phyloP scores from a whole-genome alignment of 768 basidiomycete species.

The Trametes sanguinea region DNA sequence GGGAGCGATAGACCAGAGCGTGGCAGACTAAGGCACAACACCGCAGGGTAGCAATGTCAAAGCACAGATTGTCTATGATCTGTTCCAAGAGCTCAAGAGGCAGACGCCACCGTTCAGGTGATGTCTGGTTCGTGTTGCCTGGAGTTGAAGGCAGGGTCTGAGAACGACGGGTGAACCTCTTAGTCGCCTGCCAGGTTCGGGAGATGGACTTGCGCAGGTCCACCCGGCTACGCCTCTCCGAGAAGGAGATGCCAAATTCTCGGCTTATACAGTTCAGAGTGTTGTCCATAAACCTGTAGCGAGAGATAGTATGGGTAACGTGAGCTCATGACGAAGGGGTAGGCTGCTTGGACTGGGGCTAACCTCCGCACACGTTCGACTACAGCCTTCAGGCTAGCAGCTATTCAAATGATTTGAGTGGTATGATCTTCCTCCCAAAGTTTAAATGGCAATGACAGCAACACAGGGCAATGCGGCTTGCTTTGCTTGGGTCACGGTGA shows the following conservation, averaged over 20 bases:
- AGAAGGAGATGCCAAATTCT: slow-evolving; percentile 5
- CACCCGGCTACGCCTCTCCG: background rate
- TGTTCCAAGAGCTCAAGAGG: slow-evolving; percentile 20
- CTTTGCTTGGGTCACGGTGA: too few species aligned
- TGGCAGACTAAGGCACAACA: slow-evolving; percentile 21
- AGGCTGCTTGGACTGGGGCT: too few species aligned
- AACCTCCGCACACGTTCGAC: too few species aligned
- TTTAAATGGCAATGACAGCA: too few species aligned
- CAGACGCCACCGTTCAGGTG: background rate
- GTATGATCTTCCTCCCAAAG: too few species aligned
- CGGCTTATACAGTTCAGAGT: slow-evolving; percentile 2
- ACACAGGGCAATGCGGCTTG: too few species aligned
- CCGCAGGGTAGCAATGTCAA: slow-evolving; percentile 13
- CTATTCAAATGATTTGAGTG: too few species aligned
- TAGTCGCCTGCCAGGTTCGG: background rate
- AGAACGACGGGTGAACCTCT: background rate
- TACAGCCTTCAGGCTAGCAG: too few species aligned
- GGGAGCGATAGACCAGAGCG: slow-evolving; percentile 13
- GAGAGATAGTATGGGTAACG: too few species aligned
- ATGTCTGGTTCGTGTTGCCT: background rate
- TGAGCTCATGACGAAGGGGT: too few species aligned
- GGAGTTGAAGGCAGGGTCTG: background rate
- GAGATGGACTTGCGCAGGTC: slow-evolving; percentile 1
- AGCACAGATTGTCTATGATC: slow-evolving; percentile 21
- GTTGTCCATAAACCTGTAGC: background rate